A percentile compares a stretch with the other conserved stretches of the same genome.
These are phyloP conservation scores for Kwoniella shivajii DNA, from an alignment of 1,284 basidiomycete species.

Conservation along the genomic window DNA sequence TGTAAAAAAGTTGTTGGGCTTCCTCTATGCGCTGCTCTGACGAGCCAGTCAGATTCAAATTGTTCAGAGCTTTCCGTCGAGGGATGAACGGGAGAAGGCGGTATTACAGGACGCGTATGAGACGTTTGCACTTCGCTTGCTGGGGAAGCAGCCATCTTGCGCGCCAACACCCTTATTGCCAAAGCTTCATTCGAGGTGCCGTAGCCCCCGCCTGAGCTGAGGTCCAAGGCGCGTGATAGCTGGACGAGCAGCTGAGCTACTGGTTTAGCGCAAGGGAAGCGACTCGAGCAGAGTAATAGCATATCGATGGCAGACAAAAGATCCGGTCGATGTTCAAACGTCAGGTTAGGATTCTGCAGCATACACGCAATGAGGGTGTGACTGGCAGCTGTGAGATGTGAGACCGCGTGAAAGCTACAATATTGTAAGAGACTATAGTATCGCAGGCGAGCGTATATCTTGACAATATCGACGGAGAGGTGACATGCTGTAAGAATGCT, in stretches of 20 bases:
- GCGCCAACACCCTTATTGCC: conserved; percentile 13
- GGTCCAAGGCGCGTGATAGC: conserved; percentile 6
- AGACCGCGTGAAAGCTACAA: conserved; percentile 13
- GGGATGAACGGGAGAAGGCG: background rate
- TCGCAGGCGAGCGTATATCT: conserved; percentile 4
- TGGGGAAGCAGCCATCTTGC: conserved; percentile 18
- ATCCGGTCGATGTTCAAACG: conserved; percentile 11
- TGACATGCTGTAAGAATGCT: conserved; percentile 7
- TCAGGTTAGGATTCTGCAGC: conserved; percentile 3
- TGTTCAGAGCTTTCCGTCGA: background rate
- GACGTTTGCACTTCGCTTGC: background rate
- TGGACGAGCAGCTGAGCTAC: conserved; percentile 11
- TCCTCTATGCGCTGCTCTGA: background rate
- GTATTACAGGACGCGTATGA: background rate
- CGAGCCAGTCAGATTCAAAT: conserved; percentile 9
- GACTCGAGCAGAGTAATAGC: background rate
- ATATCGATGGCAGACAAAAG: conserved; percentile 16
- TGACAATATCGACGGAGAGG: conserved; percentile 10
- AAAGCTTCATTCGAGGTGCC: conserved; percentile 8
- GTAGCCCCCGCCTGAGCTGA: background rate
- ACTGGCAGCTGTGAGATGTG: conserved; percentile 15
- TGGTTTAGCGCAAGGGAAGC: conserved; percentile 10
- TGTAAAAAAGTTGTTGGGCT: background rate
- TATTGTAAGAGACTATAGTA: conserved; percentile 14
- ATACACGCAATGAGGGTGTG: conserved; percentile 20